Base-by-base conservation (phyloP, 75 land plant species). In the Azolla pinnata region DNA sequence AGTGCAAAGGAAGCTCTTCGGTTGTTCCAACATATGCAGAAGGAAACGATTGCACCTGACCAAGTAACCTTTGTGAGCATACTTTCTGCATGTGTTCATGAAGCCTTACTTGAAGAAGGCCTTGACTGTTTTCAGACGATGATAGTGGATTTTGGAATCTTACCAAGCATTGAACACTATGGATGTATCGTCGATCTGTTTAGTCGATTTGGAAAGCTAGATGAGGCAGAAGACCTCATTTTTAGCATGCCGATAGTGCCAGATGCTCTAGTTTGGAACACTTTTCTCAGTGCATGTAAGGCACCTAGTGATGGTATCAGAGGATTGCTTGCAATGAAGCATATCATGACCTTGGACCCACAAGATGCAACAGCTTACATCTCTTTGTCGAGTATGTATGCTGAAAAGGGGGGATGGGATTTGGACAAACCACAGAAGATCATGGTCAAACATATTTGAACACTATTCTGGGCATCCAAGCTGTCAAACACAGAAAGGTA, bases 121-220 rank as follows among this genome's bases (percentile, higher is more conserved):
- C 49, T 52, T 8, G 8, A 16, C 2, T 74, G 57, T 48, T 67
- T 74, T 57, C 46, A 21, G n/a, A 47, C 46, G 24, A 74, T 74
- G 67, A 30, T 10, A 18, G 33, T 44, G 23, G 66, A 74, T 31
- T 63, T 62, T 67, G 61, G 55, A 2, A 57, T 74, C 0, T 16
- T 1, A 20, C 71, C 71, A 23, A 25, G 20, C 1, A n/a, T 63
- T 34, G 42, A 27, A 1, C 71, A 67, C 57, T 63, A 67, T 58
- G 26, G 46, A 5, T 74, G 71, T 23, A 53, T 74, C 57, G 29
- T 74, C 57, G 71, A 59, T 68, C 66, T 74, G 20, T 57, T 67
- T 4, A 64, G 67, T 29, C 64, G 71, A 16, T 30, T 23, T 34
- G 76, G 71, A 3, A 31, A 42, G 38, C 32, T 63, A 0, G 29